Percentiles rank a stretch among this genome's conserved stretches.
Evolutionary conservation across 2,329 filamentous ascomycete genomes (phyloP).

Genomic region (Pestalotiopsis sp.): DNA sequence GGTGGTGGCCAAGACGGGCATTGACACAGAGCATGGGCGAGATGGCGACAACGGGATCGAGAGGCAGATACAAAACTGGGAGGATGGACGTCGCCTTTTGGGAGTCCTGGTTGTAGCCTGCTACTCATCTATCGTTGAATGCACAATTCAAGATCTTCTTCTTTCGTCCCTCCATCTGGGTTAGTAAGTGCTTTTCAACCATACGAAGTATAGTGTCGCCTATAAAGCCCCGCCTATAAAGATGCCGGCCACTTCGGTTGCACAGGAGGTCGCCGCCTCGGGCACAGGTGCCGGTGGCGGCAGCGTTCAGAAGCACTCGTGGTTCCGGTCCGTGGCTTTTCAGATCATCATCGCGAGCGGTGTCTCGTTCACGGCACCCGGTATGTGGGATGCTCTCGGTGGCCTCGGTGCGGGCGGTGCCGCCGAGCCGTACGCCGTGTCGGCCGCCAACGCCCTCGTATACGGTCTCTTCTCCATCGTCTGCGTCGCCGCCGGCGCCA

Average conservation of each 20-base stretch:
- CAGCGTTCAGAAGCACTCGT: conserved; percentile 22
- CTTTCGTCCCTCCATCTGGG: neutral
- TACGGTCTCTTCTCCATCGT: conserved; percentile 47
- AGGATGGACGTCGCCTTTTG: neutral
- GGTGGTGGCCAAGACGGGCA: neutral
- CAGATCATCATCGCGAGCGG: conserved; percentile 42
- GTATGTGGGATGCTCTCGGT: conserved; percentile 47
- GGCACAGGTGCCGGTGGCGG: neutral
- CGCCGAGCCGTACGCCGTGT: conserved; percentile 43
- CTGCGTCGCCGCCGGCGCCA: conserved; percentile 41
- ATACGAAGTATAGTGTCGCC: neutral
- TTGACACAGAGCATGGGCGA: neutral
- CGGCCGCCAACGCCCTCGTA: conserved; percentile 47
- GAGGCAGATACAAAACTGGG: neutral
- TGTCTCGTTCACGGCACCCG: conserved; percentile 43
- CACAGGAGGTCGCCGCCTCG: neutral
- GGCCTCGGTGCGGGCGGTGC: conserved; percentile 45
- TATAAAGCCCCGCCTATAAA: neutral
- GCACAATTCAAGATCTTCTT: neutral
- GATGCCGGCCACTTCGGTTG: conserved; percentile 3
- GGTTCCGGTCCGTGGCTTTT: conserved; percentile 36
- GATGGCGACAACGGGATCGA: neutral
- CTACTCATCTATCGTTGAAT: neutral
- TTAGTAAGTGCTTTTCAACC: neutral
- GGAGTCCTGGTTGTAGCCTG: neutral